Conservation (phyloP, 1,284 basidiomycete species). For the Farysia itapuensis region DNA sequence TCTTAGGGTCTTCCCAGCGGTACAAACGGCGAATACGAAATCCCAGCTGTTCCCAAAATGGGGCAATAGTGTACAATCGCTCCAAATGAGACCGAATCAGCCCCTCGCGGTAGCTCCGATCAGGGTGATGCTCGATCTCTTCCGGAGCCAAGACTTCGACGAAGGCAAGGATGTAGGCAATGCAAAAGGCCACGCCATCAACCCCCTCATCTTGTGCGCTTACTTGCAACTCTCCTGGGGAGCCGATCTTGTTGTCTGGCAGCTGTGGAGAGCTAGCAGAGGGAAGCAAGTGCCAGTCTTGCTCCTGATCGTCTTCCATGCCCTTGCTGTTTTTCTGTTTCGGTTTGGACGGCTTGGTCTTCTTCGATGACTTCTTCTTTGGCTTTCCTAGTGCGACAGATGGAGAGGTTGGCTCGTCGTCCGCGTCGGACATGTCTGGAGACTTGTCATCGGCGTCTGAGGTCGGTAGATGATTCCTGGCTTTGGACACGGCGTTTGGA, state of each 20-base stretch:
- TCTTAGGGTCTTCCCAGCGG: conserved; percentile 39
- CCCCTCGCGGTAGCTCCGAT: conserved; percentile 54
- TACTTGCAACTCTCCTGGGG: conserved; percentile 42
- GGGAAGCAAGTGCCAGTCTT: conserved; percentile 40
- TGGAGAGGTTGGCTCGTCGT: neutral
- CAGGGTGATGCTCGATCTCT: conserved; percentile 53
- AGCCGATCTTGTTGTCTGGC: neutral
- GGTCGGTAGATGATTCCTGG: too few relatives aligned
- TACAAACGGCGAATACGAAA: conserved; percentile 22
- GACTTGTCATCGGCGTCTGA: neutral
- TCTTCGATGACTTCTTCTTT: conserved; percentile 14
- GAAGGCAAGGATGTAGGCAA: conserved; percentile 57
- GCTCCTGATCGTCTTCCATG: conserved; percentile 1
- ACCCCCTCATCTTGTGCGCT: conserved; percentile 41
- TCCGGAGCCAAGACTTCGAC: conserved; percentile 56
- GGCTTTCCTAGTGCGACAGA: neutral
- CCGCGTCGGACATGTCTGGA: neutral
- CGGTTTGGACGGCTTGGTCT: too few relatives aligned
- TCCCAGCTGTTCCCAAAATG: conserved; percentile 57
- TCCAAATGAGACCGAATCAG: conserved; percentile 54
- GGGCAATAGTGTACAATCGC: conserved; percentile 58
- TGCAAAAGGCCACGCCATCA: conserved; percentile 55
- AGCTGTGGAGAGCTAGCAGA: conserved; percentile 3
- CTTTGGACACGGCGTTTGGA: neutral
- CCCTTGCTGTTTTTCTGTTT: conserved; percentile 1